Percentiles rank a stretch among this genome's conserved stretches.
Conservation (phyloP, 2,329 filamentous ascomycete genomes). For the Parascedosporium putredinis region DNA sequence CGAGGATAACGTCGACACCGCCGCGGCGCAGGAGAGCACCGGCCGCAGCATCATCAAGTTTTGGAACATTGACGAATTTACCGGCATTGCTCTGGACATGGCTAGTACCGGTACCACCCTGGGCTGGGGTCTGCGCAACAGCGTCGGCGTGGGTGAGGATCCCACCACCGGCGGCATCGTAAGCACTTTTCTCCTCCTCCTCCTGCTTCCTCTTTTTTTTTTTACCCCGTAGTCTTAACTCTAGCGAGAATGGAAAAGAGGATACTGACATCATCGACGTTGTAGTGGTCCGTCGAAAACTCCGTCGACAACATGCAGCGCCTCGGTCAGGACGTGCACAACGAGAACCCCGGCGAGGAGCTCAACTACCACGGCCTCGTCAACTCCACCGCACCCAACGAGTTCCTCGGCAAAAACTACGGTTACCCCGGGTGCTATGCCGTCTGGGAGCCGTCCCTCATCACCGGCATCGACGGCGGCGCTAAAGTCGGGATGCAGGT, state of each 20-base stretch:
- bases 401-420: slow-evolving; percentile 40
- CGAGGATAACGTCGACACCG: slow-evolving; percentile 48
- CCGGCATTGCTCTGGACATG: slow-evolving; percentile 28
- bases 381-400: slow-evolving; percentile 28
- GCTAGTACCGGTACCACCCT: slow-evolving; percentile 36
- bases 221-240: too few relatives aligned
- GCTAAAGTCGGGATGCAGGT: not conserved
- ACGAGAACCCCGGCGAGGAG: slow-evolving; percentile 65
- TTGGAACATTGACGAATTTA: slow-evolving; percentile 29
- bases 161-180: slow-evolving; percentile 40
- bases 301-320: slow-evolving; percentile 56
- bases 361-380: slow-evolving; percentile 61
- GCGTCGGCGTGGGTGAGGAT: slow-evolving; percentile 60
- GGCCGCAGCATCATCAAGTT: slow-evolving; percentile 58
- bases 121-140: slow-evolving; percentile 64
- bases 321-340: slow-evolving; percentile 48
- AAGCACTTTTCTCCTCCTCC: too few relatives aligned
- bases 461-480: not conserved
- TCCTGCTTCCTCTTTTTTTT: too few relatives aligned
- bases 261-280: too few relatives aligned
- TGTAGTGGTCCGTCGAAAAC: slow-evolving; percentile 47
- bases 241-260: too few relatives aligned
- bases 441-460: slow-evolving; percentile 43
- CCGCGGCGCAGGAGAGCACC: slow-evolving; percentile 36
- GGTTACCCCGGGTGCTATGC: slow-evolving; percentile 64